Evolutionary conservation across 176 grass and related monocot genomes (phyloP).

Genomic region (Triticum dicoccoides): DNA sequence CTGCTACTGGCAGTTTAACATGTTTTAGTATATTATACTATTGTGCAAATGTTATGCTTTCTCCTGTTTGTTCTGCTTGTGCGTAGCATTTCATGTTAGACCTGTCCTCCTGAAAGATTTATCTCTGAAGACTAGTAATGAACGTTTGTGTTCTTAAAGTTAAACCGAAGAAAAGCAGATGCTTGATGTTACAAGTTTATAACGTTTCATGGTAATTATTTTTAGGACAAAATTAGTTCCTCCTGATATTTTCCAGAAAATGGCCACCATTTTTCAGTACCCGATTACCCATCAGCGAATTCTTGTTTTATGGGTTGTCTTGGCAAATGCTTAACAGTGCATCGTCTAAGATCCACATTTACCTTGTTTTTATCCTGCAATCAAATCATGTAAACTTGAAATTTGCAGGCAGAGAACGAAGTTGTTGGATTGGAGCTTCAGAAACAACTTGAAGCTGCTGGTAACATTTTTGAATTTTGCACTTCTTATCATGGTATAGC

Average conservation of each 20-base stretch:
- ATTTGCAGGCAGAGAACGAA: conserved; percentile 85
- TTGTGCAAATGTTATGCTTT: not conserved
- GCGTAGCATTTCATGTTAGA: not conserved
- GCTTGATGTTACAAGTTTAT: not conserved
- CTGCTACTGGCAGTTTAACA: not conserved
- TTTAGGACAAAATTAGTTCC: not conserved
- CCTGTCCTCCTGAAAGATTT: not conserved
- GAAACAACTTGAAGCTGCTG: conserved; percentile 84
- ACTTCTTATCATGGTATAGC: not conserved
- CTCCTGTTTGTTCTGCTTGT: not conserved
- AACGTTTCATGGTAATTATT: not conserved
- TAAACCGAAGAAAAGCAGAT: not conserved
- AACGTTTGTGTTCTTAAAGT: not conserved
- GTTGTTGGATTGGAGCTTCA: conserved; percentile 68
- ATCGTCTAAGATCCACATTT: not conserved
- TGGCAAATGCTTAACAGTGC: not conserved
- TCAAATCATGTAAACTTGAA: not conserved
- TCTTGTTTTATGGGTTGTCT: not conserved
- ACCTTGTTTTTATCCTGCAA: not conserved
- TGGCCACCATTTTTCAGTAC: not conserved
- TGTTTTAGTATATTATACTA: not conserved
- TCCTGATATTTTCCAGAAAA: not conserved
- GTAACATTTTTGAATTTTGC: conserved; percentile 22
- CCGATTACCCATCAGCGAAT: not conserved
- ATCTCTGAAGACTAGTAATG: not conserved